Evolutionary conservation across 768 basidiomycete species (phyloP).

Genomic region (Pulveroboletus sp.): DNA sequence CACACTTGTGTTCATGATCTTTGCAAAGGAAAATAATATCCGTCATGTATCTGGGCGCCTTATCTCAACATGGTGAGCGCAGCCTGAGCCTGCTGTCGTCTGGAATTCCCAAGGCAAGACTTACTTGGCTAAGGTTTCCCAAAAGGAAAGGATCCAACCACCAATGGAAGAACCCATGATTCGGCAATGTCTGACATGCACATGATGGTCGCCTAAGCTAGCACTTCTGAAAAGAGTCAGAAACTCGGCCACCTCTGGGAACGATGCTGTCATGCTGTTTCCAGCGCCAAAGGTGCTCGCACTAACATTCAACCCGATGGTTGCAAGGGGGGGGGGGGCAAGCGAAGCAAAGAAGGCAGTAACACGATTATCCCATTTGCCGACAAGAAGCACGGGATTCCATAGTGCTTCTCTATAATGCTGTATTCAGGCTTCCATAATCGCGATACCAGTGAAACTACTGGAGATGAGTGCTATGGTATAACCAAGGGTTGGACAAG

Average conservation of each 20-base stretch:
- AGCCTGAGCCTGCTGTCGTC: neutral
- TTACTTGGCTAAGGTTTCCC: constrained; percentile 66
- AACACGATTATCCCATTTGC: constrained; percentile 80
- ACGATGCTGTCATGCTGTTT: constrained; percentile 56
- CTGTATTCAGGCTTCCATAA: constrained; percentile 68
- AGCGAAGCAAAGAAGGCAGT: constrained; percentile 75
- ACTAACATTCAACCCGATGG: constrained; percentile 68
- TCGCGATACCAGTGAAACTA: constrained; percentile 75
- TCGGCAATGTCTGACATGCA: constrained; percentile 28
- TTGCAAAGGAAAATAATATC: constrained; percentile 41
- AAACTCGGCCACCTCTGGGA: too few relatives aligned
- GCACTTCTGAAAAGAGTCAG: neutral
- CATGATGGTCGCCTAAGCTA: constrained; percentile 21
- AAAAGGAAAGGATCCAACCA: constrained; percentile 79
- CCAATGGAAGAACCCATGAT: constrained; percentile 34
- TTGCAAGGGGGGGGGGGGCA: constrained; percentile 44
- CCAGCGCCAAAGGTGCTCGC: constrained; percentile 74
- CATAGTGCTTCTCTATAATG: constrained; percentile 68
- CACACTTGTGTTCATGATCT: constrained; percentile 61
- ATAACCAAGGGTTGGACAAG: constrained; percentile 73
- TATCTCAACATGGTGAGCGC: too few relatives aligned
- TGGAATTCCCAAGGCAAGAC: neutral
- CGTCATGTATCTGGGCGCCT: too few relatives aligned
- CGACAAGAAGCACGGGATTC: constrained; percentile 74
- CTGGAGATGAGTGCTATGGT: constrained; percentile 70